Conservation (phyloP, 352 stramenopile species). For the Phytophthora pinifolia region DNA sequence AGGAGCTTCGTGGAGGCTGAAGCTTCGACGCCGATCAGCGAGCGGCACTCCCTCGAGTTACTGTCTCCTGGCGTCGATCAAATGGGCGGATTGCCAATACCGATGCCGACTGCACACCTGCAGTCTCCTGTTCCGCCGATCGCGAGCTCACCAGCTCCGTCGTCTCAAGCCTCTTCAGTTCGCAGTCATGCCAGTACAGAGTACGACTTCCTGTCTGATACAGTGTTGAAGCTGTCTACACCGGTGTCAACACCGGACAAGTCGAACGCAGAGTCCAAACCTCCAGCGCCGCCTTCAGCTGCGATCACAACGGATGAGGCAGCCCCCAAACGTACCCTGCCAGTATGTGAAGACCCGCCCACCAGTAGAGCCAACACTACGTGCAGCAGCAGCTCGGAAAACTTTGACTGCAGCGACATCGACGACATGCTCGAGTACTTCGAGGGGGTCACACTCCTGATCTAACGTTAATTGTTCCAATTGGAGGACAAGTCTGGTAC, state of each 20-base stretch:
- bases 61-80: conserved; percentile 28
- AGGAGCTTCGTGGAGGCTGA: conserved; percentile 12
- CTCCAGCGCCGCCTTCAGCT: not conserved
- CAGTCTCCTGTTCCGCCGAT: conserved; percentile 27
- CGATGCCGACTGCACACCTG: conserved; percentile 19
- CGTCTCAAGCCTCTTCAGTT: conserved; percentile 7
- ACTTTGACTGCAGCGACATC: conserved; percentile 48
- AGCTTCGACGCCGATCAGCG: not conserved
- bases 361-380: conserved; percentile 19
- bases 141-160: conserved; percentile 14
- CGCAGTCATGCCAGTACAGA: conserved; percentile 14
- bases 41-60: conserved; percentile 20
- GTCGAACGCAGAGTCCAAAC: conserved; percentile 7
- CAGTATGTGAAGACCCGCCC: conserved; percentile 1
- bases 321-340: not conserved
- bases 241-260: conserved; percentile 21
- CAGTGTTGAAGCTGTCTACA: conserved; percentile 19
- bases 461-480: conserved; percentile 26
- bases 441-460: conserved; percentile 59
- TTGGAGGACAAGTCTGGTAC: too few species aligned
- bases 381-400: conserved; percentile 33
- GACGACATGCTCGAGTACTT: conserved; percentile 83
- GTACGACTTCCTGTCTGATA: conserved; percentile 23
- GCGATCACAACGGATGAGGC: conserved; percentile 1
- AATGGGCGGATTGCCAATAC: conserved; percentile 16